Conservation (phyloP, 2,329 filamentous ascomycete species). For the Cryphonectria naterciae region DNA sequence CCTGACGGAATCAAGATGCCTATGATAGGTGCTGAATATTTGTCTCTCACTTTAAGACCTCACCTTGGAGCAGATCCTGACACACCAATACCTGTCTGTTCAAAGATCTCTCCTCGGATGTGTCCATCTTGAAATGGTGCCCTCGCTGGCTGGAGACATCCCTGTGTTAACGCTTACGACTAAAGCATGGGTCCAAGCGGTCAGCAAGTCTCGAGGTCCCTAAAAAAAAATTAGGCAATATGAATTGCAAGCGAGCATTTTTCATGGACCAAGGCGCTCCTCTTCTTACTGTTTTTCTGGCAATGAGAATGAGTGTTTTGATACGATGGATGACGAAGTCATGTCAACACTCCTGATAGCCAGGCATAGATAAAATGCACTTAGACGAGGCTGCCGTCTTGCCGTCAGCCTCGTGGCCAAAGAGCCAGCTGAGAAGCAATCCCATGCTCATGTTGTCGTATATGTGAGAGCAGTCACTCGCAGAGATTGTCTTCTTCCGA, state of each 20-base stretch:
- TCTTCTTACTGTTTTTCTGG: background rate
- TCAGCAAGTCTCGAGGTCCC: background rate
- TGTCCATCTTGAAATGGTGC: background rate
- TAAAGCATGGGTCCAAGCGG: background rate
- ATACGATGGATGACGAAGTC: background rate
- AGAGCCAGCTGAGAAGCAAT: background rate
- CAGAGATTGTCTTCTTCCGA: background rate
- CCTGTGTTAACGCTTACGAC: background rate
- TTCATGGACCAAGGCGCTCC: too few relatives aligned
- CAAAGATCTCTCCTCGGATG: background rate
- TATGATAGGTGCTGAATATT: too few relatives aligned
- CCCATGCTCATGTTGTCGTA: background rate
- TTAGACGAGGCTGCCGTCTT: background rate
- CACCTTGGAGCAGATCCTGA: too few relatives aligned
- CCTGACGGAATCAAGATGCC: background rate
- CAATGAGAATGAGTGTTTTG: background rate
- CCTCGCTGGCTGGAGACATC: background rate
- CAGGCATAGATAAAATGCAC: background rate
- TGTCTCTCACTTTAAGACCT: too few relatives aligned
- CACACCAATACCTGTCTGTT: too few relatives aligned
- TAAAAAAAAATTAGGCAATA: background rate
- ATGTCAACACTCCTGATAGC: background rate
- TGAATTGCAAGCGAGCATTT: background rate
- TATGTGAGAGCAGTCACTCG: background rate
- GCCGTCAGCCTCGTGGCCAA: background rate